phyloP scores from a whole-genome alignment of 2,329 filamentous ascomycete genomes.

The Zasmidium cellare region DNA sequence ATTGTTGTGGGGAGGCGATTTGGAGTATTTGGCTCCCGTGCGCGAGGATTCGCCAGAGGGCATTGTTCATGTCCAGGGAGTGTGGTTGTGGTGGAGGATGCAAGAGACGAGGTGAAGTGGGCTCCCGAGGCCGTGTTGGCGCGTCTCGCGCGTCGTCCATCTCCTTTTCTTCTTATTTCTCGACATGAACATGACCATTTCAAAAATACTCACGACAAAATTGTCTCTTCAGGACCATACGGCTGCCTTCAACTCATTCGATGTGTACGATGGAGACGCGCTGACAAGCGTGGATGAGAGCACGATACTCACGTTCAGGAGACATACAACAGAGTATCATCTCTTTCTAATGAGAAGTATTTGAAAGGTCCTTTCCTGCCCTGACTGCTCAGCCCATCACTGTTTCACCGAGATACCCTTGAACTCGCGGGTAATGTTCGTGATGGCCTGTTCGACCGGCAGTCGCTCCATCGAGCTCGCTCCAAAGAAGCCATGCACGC shows the following conservation, averaged over 20 bases:
- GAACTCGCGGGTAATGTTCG: constrained; percentile 56
- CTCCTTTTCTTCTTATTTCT: not conserved
- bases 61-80: constrained; percentile 1
- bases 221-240: too few species aligned
- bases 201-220: too few species aligned
- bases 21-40: not conserved
- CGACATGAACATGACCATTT: too few species aligned
- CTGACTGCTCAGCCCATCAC: not conserved
- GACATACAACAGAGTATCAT: too few species aligned
- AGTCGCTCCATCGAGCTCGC: constrained; percentile 70
- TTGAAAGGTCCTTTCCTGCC: not conserved
- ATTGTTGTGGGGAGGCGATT: not conserved
- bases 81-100: not conserved
- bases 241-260: too few species aligned
- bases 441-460: constrained; percentile 67
- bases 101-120: not conserved
- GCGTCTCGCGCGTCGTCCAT: not conserved
- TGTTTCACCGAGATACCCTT: constrained; percentile 38
- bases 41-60: constrained; percentile 5
- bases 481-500: constrained; percentile 71
- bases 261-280: too few species aligned
- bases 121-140: not conserved
- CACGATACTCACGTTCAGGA: too few species aligned
- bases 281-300: too few species aligned
- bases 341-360: too few species aligned